These are phyloP conservation scores for Suillus subluteus DNA, from an alignment of 768 basidiomycete genomes.

Conservation along the genomic window DNA sequence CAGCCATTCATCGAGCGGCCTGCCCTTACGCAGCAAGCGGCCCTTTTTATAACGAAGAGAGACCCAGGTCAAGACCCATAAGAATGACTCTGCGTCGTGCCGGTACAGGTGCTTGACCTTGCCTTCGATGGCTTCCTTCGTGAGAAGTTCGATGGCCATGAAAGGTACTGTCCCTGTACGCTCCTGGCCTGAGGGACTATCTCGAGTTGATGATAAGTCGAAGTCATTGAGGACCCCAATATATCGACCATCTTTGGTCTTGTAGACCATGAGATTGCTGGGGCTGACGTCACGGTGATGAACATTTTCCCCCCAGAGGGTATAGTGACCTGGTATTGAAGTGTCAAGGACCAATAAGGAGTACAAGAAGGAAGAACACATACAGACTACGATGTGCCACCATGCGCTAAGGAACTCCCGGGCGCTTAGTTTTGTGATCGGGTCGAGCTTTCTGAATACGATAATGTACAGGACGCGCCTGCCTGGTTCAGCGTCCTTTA, in stretches of 20 bases:
- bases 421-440: not conserved
- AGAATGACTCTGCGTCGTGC: constrained; percentile 7
- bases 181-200: not conserved
- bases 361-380: not conserved
- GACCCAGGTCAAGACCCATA: constrained; percentile 5
- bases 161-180: constrained; percentile 22
- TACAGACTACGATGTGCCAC: constrained; percentile 11
- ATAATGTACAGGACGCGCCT: not conserved
- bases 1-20: not conserved
- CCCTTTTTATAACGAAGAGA: not conserved
- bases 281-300: not conserved
- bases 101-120: constrained; percentile 1
- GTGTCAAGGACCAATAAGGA: too few species aligned
- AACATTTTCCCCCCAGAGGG: not conserved
- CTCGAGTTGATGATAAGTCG: constrained; percentile 2
- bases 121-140: not conserved
- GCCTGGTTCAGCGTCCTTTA: not conserved
- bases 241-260: not conserved
- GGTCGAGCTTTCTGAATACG: not conserved
- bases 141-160: constrained; percentile 14
- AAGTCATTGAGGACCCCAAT: constrained; percentile 8
- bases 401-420: not conserved
- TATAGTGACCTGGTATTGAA: constrained; percentile 8
- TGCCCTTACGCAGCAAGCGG: not conserved
- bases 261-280: not conserved